phyloP scores from a whole-genome alignment of 179 eudicot species.

The Carnegiea gigantea region DNA sequence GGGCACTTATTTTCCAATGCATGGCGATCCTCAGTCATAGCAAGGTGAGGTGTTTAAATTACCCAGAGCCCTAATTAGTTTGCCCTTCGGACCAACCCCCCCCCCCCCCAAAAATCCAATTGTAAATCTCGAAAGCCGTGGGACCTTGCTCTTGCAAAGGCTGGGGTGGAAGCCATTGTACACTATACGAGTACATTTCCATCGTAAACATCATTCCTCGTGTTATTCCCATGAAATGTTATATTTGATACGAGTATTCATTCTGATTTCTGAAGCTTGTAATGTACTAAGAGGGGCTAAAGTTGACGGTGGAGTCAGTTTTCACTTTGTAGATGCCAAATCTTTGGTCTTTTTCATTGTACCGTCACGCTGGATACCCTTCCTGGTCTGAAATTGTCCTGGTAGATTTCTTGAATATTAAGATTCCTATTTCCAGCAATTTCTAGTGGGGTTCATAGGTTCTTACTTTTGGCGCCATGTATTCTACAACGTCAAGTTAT shows the following conservation, averaged over 20 bases:
- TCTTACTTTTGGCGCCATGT: background rate
- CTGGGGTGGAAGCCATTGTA: constrained; percentile 13
- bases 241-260: background rate
- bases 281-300: background rate
- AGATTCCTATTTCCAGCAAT: background rate
- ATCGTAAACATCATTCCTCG: constrained; percentile 12
- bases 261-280: constrained; percentile 6
- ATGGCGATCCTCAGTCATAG: constrained; percentile 51
- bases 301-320: background rate
- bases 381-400: background rate
- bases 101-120: constrained; percentile 3
- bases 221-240: background rate
- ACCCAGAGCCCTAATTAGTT: background rate
- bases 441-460: background rate
- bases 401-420: background rate
- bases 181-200: constrained; percentile 12
- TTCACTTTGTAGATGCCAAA: background rate
- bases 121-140: constrained; percentile 19
- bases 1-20: constrained; percentile 71
- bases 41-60: constrained; percentile 7
- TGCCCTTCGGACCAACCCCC: background rate
- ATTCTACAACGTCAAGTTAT: background rate
- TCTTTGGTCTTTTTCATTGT: background rate
- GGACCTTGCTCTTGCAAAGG: background rate
- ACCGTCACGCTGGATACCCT: background rate